These are phyloP conservation scores for Pythium chondricola DNA, from an alignment of 352 stramenopile genomes.

Conservation along the genomic window DNA sequence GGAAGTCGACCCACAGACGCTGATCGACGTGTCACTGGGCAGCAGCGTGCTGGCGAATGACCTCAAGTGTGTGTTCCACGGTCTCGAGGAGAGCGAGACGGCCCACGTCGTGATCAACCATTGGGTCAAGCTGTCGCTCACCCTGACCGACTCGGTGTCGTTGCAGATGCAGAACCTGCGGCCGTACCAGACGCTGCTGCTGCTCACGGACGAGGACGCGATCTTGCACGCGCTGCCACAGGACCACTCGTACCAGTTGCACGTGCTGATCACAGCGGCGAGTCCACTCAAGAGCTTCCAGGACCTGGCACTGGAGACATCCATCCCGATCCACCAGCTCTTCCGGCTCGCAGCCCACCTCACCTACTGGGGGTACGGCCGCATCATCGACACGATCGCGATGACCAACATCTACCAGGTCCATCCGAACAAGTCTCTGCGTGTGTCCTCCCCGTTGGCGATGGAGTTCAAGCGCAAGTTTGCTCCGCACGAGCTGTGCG, in stretches of 20 bases:
- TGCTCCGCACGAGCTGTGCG: conserved; percentile 53
- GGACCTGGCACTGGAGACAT: conserved; percentile 72
- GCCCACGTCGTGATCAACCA: conserved; percentile 80
- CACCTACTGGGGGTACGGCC: conserved; percentile 77
- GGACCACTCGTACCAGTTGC: conserved; percentile 78
- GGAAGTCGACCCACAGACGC: conserved; percentile 71
- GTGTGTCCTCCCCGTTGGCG: conserved; percentile 37
- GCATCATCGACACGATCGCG: conserved; percentile 78
- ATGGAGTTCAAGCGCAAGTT: conserved; percentile 77
- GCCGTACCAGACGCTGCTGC: conserved; percentile 79
- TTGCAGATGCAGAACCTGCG: conserved; percentile 57
- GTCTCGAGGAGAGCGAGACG: conserved; percentile 60
- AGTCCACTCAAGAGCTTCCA: conserved; percentile 85
- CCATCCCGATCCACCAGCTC: conserved; percentile 70
- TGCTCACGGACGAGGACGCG: conserved; percentile 57
- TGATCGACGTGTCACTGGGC: conserved; percentile 75
- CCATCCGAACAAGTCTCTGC: conserved; percentile 44
- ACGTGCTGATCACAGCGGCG: conserved; percentile 55
- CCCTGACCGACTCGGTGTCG: conserved; percentile 56
- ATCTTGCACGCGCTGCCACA: conserved; percentile 57
- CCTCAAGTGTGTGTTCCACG: conserved; percentile 80
- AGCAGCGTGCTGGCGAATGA: conserved; percentile 82
- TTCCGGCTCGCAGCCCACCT: conserved; percentile 81
- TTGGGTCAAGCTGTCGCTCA: conserved; percentile 84
- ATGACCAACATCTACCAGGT: conserved; percentile 87